phyloP scores from a whole-genome alignment of 768 basidiomycete genomes.

The Psilocybe cubensis region DNA sequence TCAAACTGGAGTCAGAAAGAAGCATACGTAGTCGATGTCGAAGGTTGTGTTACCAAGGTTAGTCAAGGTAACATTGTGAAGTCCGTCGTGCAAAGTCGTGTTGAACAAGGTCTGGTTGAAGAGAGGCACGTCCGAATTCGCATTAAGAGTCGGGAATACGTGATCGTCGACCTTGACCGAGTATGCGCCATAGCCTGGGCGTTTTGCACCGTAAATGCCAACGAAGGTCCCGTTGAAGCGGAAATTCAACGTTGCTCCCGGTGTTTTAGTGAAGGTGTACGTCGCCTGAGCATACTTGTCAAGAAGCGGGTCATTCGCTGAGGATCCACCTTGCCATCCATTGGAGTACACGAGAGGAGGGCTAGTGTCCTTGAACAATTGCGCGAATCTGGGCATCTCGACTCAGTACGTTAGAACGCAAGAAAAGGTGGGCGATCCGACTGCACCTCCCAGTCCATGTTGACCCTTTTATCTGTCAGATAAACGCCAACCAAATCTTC shows the following conservation, averaged over 20 bases:
- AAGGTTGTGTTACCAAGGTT: slow-evolving; percentile 20
- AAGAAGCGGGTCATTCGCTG: slow-evolving; percentile 13
- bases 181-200: slow-evolving; percentile 21
- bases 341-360: slow-evolving; percentile 29
- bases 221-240: slow-evolving; percentile 39
- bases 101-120: slow-evolving; percentile 26
- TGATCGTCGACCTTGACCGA: slow-evolving; percentile 21
- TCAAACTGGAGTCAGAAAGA: not conserved
- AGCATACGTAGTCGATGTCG: slow-evolving; percentile 25
- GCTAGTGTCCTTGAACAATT: slow-evolving; percentile 30
- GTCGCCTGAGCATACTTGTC: slow-evolving; percentile 30
- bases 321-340: slow-evolving; percentile 26
- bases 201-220: slow-evolving; percentile 25
- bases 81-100: slow-evolving; percentile 15
- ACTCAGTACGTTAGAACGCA: not conserved
- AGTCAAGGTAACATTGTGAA: slow-evolving; percentile 20
- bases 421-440: not conserved
- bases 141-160: slow-evolving; percentile 15
- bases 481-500: not conserved
- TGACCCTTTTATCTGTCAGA: not conserved
- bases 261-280: slow-evolving; percentile 36
- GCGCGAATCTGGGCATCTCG: slow-evolving; percentile 28
- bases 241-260: slow-evolving; percentile 28
- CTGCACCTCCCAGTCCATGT: not conserved
- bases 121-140: slow-evolving; percentile 5